Evolutionary conservation across 148 eudicot species (phyloP).

Genomic region (Rhododendron mucronatum): DNA sequence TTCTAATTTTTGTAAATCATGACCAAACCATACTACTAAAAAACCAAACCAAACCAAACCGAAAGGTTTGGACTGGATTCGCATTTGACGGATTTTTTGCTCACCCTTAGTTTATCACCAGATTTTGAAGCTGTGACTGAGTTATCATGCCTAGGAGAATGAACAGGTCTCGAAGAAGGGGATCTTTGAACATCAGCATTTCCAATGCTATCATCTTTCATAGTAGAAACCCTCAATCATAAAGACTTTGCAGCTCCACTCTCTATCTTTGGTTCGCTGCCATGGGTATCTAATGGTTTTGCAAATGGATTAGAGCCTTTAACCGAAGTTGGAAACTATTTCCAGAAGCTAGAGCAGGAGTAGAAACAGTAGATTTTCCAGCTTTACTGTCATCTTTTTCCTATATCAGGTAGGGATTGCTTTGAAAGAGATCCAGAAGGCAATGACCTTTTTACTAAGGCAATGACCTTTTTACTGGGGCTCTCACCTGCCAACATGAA

Average conservation of each 20-base stretch:
- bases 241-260: constrained; percentile 41
- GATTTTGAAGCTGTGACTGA: constrained; percentile 33
- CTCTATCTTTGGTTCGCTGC: constrained; percentile 46
- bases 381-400: constrained; percentile 62
- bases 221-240: constrained; percentile 44
- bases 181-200: constrained; percentile 48
- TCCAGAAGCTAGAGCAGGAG: constrained; percentile 38
- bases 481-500: constrained; percentile 36
- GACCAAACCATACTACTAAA: too few species aligned
- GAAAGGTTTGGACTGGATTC: too few species aligned
- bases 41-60: too few species aligned
- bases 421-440: constrained; percentile 55
- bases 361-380: constrained; percentile 43
- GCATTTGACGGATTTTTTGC: too few species aligned
- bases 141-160: constrained; percentile 76
- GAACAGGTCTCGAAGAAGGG: constrained; percentile 41
- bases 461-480: constrained; percentile 45
- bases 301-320: constrained; percentile 39
- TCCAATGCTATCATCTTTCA: constrained; percentile 61
- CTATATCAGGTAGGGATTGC: constrained; percentile 51
- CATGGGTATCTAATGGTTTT: constrained; percentile 39
- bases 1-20: too few species aligned
- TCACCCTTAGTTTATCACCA: constrained; percentile 22
- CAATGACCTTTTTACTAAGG: constrained; percentile 45
- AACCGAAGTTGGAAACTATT: constrained; percentile 28